Conservation (phyloP, 805 yeast species). For the baker's yeast (Saccharomyces cerevisiae) region DNA sequence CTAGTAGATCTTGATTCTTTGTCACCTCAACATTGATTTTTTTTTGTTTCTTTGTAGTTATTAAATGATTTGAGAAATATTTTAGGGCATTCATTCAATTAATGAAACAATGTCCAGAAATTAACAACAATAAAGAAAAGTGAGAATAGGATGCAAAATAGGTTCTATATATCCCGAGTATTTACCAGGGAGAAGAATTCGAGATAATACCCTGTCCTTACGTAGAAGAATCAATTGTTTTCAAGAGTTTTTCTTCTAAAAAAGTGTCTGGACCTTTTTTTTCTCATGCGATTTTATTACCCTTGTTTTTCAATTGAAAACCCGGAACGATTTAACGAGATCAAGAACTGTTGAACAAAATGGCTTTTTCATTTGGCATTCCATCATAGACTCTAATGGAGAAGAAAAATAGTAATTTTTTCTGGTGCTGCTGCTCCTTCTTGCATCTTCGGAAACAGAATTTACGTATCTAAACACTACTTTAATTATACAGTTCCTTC, state of each 20-base stretch:
- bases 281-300: neutral
- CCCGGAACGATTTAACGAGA: neutral
- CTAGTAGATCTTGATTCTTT: neutral
- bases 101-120: neutral
- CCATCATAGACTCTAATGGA: neutral
- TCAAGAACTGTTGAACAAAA: neutral
- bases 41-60: neutral
- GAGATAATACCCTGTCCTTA: neutral
- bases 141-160: neutral
- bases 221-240: neutral
- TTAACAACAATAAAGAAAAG: neutral
- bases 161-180: neutral
- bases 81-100: conserved; percentile 6
- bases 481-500: neutral
- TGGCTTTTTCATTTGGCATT: neutral
- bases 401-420: neutral
- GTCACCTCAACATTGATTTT: neutral
- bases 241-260: neutral
- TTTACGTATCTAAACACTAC: neutral
- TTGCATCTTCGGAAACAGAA: neutral
- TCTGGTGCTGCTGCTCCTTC: neutral
- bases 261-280: neutral
- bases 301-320: neutral
- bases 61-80: neutral
- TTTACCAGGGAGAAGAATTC: neutral